Base-by-base conservation (phyloP, 2,329 filamentous ascomycete species). In the Aspergillus pseudoglaucus region DNA sequence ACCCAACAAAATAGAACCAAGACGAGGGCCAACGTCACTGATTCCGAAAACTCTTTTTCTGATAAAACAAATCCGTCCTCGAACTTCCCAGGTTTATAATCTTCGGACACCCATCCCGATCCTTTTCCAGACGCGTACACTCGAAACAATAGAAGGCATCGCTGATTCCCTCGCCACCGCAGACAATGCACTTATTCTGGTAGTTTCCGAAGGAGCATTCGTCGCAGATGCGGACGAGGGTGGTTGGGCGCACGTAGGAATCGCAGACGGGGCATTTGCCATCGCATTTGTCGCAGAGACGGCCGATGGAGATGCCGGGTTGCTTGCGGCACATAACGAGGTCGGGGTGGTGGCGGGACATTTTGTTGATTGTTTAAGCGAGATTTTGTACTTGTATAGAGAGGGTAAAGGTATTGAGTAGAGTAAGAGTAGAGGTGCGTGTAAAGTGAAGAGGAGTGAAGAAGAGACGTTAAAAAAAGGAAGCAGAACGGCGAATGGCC, bases 291-390 rank as follows among this genome's bases (percentile, higher is more conserved):
- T 98, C 93, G 80, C 93, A 98, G 67, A 98, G 88, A 48, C 93
- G 90, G 68, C 93, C 93, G 80, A 98, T 95, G 63, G 90, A 88
- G 69, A 97, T 96, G 74, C 93, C 93, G 52, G 91, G 79, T 71
- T 95, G 91, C 77, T 98, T 98, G 76, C 91, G 90, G 82, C 93
- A 98, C 91, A 97, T 97, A 62, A 98, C 93, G 59, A 98, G 85
- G 78, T 98, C 93, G 71, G 90, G 90, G 71, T 96, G 89, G 80
- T 95, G 89, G 75, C 89, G 88, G 66, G 89, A 95, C 89, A 94
- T 94, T 32, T 78, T 64, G 52, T 20, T 44, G 45, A 30, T 27
- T 32, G 18, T 30, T 14, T 20, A n/a, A 14, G 27, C 27, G 17
- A 15, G 25, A 18, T 15, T 8, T 37, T 30, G 23, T 27, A 45